Evolutionary conservation across 1,139 yeast species (phyloP).

Genomic region (Insectozyma bohioensis): DNA sequence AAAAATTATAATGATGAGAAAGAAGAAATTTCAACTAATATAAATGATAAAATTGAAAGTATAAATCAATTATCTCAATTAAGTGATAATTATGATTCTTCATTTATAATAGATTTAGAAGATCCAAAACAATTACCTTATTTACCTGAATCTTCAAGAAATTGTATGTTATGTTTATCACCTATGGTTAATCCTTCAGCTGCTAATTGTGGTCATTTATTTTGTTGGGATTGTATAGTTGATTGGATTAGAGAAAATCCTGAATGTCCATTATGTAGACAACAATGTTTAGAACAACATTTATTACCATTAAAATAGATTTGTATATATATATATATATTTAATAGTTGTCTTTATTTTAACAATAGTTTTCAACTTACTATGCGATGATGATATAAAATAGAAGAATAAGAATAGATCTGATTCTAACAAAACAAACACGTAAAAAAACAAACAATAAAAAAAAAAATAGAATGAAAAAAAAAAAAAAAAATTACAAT

Average conservation of each 20-base stretch:
- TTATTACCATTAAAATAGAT: conserved; percentile 60
- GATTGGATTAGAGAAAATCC: conserved; percentile 89
- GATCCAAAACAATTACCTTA: conserved; percentile 62
- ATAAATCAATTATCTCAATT: conserved; percentile 22
- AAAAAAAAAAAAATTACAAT: no score
- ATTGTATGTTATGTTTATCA: conserved; percentile 81
- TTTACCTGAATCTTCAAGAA: conserved; percentile 67
- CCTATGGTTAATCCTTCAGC: conserved; percentile 81
- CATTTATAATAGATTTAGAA: conserved; percentile 46
- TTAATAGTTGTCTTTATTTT: no score
- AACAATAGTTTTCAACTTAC: no score
- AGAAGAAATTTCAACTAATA: conserved; percentile 7
- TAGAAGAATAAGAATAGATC: no score
- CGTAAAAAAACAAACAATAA: no score
- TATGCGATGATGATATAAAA: no score
- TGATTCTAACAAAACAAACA: no score
- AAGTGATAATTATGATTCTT: conserved; percentile 15
- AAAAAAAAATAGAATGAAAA: no score
- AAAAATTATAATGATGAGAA: conserved; percentile 28
- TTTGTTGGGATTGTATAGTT: conserved; percentile 88
- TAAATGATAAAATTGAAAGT: conserved; percentile 14
- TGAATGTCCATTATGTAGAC: conserved; percentile 92
- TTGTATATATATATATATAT: not conserved
- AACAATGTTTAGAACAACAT: conserved; percentile 69
- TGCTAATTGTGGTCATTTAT: conserved; percentile 88